A percentile compares a stretch with the other conserved stretches of the same genome.
These are phyloP conservation scores for Cladobotryum protrusum DNA, from an alignment of 2,329 filamentous ascomycete genomes.

Conservation along the genomic window DNA sequence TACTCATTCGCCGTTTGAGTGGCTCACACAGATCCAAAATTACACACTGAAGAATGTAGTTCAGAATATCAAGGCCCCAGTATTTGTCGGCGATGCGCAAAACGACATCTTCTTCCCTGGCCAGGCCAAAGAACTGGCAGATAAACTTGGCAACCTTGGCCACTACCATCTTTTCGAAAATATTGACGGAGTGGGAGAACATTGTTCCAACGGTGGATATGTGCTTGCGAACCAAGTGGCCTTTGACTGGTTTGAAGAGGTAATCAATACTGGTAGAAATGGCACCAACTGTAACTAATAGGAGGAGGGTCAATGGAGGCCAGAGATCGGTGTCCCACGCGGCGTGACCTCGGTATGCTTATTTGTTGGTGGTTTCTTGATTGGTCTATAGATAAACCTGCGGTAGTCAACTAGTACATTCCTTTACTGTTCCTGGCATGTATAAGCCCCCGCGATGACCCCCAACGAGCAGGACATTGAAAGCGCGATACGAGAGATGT, in stretches of 20 bases:
- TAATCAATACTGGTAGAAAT: neutral
- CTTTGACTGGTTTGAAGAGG: conserved; percentile 16
- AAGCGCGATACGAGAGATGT: too few species aligned
- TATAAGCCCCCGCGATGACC: too few species aligned
- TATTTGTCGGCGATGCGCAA: conserved; percentile 20
- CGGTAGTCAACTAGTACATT: too few species aligned
- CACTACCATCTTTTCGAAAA: conserved; percentile 11
- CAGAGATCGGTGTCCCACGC: too few species aligned
- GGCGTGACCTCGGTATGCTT: too few species aligned
- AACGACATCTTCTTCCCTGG: conserved; percentile 15
- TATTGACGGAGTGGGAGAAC: conserved; percentile 12
- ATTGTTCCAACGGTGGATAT: conserved; percentile 15
- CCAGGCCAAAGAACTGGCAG: conserved; percentile 10
- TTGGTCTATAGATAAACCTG: too few species aligned
- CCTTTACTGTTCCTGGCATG: too few species aligned
- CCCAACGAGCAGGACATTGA: too few species aligned
- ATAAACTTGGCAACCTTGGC: conserved; percentile 11
- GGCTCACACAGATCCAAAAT: conserved; percentile 10
- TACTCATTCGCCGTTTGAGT: conserved; percentile 18
- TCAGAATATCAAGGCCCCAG: conserved; percentile 16
- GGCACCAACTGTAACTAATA: too few species aligned
- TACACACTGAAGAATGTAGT: conserved; percentile 11
- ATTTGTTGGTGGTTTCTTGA: too few species aligned
- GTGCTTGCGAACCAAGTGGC: conserved; percentile 14
- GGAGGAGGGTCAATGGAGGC: too few species aligned